Conservation (phyloP, 441 rosid genomes). For the Populus hybrid region DNA sequence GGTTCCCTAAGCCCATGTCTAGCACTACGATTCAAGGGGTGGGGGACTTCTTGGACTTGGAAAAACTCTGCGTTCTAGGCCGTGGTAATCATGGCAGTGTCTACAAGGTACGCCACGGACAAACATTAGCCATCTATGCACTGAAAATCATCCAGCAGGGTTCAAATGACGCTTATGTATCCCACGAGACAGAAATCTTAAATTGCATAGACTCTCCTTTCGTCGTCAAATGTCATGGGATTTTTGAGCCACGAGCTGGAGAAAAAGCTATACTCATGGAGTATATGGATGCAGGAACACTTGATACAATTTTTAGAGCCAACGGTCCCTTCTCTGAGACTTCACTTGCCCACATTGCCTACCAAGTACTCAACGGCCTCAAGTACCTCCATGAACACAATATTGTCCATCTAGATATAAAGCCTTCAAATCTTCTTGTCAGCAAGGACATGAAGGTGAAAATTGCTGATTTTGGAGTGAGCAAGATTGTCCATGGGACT, state of each 20-base stretch:
- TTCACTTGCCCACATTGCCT: conserved; percentile 39
- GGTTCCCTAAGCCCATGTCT: conserved; percentile 27
- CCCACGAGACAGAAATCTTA: conserved; percentile 61
- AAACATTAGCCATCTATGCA: conserved; percentile 47
- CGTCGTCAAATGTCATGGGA: conserved; percentile 46
- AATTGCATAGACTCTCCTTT: conserved; percentile 56
- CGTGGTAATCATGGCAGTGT: conserved; percentile 68
- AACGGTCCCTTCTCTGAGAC: conserved; percentile 50
- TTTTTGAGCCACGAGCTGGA: conserved; percentile 46
- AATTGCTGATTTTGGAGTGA: conserved; percentile 3
- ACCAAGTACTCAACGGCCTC: conserved; percentile 50
- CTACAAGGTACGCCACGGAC: conserved; percentile 51
- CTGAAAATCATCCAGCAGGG: conserved; percentile 46
- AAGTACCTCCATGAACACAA: conserved; percentile 50
- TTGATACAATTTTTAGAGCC: conserved; percentile 37
- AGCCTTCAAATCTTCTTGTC: not conserved
- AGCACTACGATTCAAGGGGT: conserved; percentile 9
- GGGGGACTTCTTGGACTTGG: conserved; percentile 32
- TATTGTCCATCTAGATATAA: conserved; percentile 65
- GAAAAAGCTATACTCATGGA: conserved; percentile 63
- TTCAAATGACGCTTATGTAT: conserved; percentile 40
- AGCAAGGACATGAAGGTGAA: conserved; percentile 4
- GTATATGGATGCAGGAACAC: conserved; percentile 58
- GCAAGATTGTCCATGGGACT: conserved; percentile 27
- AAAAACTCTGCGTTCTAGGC: conserved; percentile 58